Evolutionary conservation across 208 protist genomes (phyloP).

Genomic region (Acanthamoeba triangularis): DNA sequence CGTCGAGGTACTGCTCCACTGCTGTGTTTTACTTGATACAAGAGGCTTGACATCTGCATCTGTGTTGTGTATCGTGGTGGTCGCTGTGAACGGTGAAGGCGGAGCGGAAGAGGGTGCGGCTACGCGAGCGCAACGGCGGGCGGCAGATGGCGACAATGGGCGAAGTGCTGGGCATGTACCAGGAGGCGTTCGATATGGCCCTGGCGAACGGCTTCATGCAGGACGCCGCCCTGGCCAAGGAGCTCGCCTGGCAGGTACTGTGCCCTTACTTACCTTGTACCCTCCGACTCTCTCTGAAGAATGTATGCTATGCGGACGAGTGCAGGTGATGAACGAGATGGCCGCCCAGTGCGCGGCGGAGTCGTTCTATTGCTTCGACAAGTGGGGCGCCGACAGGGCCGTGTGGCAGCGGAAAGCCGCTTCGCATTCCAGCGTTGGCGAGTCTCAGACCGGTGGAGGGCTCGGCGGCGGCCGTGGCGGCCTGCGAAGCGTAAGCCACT

Average conservation of each 20-base stretch:
- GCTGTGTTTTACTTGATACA: too few relatives aligned
- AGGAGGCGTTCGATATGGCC: conserved; percentile 19
- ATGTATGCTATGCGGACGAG: too few relatives aligned
- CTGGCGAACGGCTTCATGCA: conserved; percentile 5
- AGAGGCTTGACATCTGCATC: too few relatives aligned
- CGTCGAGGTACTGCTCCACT: conserved; percentile 18
- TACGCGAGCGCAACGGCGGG: background rate
- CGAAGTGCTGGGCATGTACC: background rate
- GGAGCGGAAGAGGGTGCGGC: background rate
- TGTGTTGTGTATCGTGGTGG: too few relatives aligned
- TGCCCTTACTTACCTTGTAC: background rate
- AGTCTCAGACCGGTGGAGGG: too few relatives aligned
- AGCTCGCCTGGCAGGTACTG: conserved; percentile 58
- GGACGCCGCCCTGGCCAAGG: conserved; percentile 68
- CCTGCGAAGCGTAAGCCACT: background rate
- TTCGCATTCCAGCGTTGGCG: background rate
- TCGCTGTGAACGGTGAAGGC: background rate
- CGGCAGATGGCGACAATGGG: background rate
- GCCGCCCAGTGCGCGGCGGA: background rate
- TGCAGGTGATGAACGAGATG: conserved; percentile 6
- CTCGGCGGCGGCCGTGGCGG: background rate
- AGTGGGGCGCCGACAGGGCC: background rate
- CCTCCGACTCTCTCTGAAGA: too few relatives aligned
- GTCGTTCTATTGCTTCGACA: background rate
- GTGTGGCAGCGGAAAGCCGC: background rate